phyloP scores from a whole-genome alignment of 257 asterid genomes.

The Nicotiana knightiana region DNA sequence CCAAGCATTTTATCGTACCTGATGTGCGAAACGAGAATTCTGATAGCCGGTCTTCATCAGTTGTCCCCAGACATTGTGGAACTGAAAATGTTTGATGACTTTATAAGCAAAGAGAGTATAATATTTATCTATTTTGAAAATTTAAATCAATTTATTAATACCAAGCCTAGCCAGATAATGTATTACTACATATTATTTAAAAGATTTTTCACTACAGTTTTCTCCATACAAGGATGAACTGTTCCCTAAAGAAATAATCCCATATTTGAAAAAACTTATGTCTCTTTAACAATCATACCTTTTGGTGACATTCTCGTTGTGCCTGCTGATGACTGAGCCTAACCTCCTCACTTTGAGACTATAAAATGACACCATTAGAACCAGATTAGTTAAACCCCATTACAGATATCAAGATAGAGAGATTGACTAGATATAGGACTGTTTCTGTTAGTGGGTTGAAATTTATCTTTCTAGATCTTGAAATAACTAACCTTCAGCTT shows the following conservation, averaged over 20 bases:
- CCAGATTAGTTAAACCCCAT: conserved; percentile 1
- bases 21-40: conserved; percentile 96
- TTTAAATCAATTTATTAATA: not conserved
- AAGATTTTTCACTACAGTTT: not conserved
- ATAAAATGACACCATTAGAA: conserved; percentile 6
- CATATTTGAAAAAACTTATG: not conserved
- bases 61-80: conserved; percentile 97
- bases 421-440: not conserved
- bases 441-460: not conserved
- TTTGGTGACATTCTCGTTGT: conserved; percentile 69
- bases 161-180: not conserved
- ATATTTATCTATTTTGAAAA: not conserved
- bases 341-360: conserved; percentile 61
- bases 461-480: not conserved
- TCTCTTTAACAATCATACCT: conserved; percentile 29
- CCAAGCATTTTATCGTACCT: conserved; percentile 37
- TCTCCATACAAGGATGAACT: not conserved
- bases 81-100: conserved; percentile 41
- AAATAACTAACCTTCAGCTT: conserved; percentile 56
- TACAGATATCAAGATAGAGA: not conserved
- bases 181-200: not conserved
- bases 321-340: conserved; percentile 68
- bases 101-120: not conserved
- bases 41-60: conserved; percentile 97
- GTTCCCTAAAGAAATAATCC: not conserved